Evolutionary conservation across 2,329 filamentous ascomycete genomes (phyloP).

Genomic region (Xylogone sp.): DNA sequence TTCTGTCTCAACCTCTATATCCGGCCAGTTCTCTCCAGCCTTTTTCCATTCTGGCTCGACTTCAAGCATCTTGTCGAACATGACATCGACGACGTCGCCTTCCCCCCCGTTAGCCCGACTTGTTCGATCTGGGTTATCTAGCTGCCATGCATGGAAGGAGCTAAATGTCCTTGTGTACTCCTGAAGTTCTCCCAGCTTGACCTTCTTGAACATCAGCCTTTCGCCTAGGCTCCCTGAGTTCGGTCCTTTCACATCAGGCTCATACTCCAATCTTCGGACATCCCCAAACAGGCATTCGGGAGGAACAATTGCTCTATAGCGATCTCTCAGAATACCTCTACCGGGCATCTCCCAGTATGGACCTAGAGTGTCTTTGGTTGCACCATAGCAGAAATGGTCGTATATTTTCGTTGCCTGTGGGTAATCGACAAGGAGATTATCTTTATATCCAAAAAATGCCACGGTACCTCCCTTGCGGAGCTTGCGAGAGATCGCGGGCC

Average conservation of each 20-base stretch:
- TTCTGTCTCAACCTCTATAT: conserved; percentile 52
- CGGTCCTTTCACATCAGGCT: conserved; percentile 43
- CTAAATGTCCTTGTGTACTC: conserved; percentile 61
- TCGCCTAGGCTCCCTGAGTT: conserved; percentile 34
- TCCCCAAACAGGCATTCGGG: conserved; percentile 48
- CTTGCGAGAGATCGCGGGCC: conserved; percentile 51
- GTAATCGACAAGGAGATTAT: conserved; percentile 54
- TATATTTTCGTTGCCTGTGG: conserved; percentile 49
- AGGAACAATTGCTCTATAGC: conserved; percentile 47
- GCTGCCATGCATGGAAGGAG: conserved; percentile 54
- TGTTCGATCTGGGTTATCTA: conserved; percentile 46
- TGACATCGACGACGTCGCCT: conserved; percentile 59
- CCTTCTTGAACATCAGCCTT: conserved; percentile 47
- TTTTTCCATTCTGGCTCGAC: conserved; percentile 49
- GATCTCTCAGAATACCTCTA: conserved; percentile 47
- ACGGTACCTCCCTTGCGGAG: conserved; percentile 52
- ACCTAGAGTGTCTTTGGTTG: conserved; percentile 48
- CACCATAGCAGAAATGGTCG: conserved; percentile 51
- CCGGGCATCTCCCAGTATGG: conserved; percentile 61
- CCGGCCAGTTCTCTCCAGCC: conserved; percentile 44
- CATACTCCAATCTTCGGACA: conserved; percentile 51
- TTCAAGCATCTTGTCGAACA: conserved; percentile 55
- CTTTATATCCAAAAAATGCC: conserved; percentile 65
- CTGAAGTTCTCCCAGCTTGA: conserved; percentile 55
- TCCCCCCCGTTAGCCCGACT: conserved; percentile 49